Evolutionary conservation across 73 alveolate species (phyloP).

Genomic region (Paramecium pentaurelia): DNA sequence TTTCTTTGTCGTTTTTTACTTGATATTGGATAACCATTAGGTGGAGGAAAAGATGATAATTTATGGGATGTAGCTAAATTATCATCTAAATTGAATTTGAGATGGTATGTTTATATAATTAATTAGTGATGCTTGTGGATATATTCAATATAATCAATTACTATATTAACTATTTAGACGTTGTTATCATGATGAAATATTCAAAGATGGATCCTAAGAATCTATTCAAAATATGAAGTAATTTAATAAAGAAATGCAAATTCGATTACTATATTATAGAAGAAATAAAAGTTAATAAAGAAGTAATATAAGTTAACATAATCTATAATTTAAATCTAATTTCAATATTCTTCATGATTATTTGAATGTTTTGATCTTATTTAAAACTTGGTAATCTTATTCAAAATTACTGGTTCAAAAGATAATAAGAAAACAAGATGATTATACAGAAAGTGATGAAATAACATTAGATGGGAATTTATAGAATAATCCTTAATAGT

Average conservation of each 20-base stretch:
- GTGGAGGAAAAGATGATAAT: background rate
- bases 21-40: conserved; percentile 13
- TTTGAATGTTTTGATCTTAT: background rate
- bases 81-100: background rate
- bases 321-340: background rate
- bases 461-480: background rate
- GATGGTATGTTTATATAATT: background rate
- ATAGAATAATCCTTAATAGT: background rate
- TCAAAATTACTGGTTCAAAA: background rate
- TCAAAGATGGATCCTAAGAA: background rate
- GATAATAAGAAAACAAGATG: background rate
- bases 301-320: background rate
- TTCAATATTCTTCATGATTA: background rate
- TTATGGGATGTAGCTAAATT: conserved; percentile 25
- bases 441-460: background rate
- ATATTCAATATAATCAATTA: background rate
- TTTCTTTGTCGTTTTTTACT: background rate
- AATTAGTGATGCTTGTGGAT: background rate
- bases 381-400: background rate
- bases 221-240: background rate
- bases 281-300: background rate
- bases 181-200: background rate
- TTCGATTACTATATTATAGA: background rate
- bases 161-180: background rate
- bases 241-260: conserved; percentile 10